A percentile compares a stretch with the other conserved stretches of the same genome.
Conservation (phyloP, 352 stramenopile genomes). For the Elongisporangium anandrum region DNA sequence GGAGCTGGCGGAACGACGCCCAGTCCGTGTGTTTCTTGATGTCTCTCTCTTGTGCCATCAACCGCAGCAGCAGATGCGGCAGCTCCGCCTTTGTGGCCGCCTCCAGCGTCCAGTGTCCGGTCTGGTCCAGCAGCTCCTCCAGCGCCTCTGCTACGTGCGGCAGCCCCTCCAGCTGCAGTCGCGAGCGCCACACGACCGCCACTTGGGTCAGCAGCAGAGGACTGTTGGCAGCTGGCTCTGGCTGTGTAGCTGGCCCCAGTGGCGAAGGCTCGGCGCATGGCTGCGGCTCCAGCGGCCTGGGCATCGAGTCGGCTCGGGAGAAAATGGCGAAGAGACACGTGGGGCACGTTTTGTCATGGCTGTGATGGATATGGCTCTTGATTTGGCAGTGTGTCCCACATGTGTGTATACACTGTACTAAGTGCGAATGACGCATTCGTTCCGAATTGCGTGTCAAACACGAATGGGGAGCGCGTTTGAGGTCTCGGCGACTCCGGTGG, state of each 20-base stretch:
- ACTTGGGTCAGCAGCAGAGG: slow-evolving; percentile 10
- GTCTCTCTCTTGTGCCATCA: slow-evolving; percentile 15
- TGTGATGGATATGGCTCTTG: not conserved
- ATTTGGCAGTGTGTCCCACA: not conserved
- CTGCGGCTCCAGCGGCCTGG: not conserved
- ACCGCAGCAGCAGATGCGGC: slow-evolving; percentile 29
- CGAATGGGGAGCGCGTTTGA: slow-evolving; percentile 21
- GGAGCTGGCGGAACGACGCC: not conserved
- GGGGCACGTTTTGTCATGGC: not conserved
- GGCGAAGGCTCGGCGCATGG: not conserved
- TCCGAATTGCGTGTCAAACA: not conserved
- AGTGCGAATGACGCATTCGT: not conserved
- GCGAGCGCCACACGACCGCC: slow-evolving; percentile 15
- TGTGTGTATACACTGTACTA: not conserved
- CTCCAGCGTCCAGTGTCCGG: slow-evolving; percentile 31
- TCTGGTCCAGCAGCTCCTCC: slow-evolving; percentile 27
- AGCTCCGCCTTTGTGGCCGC: slow-evolving; percentile 26
- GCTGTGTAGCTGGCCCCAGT: not conserved
- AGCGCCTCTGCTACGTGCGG: slow-evolving; percentile 35
- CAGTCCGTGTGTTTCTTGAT: not conserved
- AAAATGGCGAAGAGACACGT: not conserved
- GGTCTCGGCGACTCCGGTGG: slow-evolving; percentile 54
- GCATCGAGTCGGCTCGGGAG: not conserved
- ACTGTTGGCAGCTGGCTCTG: not conserved
- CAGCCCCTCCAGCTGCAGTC: slow-evolving; percentile 17